Conservation (phyloP, 2,329 filamentous ascomycete genomes). For the Zarea fungicola region DNA sequence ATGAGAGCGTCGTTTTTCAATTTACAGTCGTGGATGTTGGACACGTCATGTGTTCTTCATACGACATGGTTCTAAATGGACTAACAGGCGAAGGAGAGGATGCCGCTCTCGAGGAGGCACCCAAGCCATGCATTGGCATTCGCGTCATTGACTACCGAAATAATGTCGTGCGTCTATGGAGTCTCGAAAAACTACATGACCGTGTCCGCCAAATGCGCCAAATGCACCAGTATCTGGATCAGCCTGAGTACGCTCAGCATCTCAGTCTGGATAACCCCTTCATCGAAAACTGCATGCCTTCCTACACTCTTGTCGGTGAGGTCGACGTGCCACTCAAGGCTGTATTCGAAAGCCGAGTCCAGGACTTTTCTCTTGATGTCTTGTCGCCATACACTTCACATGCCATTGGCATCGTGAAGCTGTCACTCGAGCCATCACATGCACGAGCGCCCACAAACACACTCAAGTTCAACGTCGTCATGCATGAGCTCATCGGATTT, state of each 20-base stretch:
- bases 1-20: constrained; percentile 89
- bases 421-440: constrained; percentile 89
- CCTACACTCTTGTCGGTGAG: constrained; percentile 89
- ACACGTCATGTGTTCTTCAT: constrained; percentile 85
- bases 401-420: constrained; percentile 81
- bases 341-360: constrained; percentile 90
- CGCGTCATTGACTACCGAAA: constrained; percentile 88
- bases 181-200: constrained; percentile 82
- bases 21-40: constrained; percentile 88
- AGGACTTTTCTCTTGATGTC: constrained; percentile 89
- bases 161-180: constrained; percentile 86
- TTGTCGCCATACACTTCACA: constrained; percentile 88
- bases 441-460: constrained; percentile 88
- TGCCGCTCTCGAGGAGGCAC: constrained; percentile 69
- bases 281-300: constrained; percentile 81
- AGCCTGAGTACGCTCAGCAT: constrained; percentile 90
- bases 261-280: constrained; percentile 92
- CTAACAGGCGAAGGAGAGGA: constrained; percentile 82
- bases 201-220: constrained; percentile 90
- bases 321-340: constrained; percentile 86
- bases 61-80: constrained; percentile 92
- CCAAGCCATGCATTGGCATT: constrained; percentile 86
- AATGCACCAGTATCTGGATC: constrained; percentile 93
- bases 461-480: constrained; percentile 96
- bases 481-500: constrained; percentile 93